These are phyloP conservation scores for Phytophthora meadii DNA, from an alignment of 352 stramenopile species.

Conservation along the genomic window DNA sequence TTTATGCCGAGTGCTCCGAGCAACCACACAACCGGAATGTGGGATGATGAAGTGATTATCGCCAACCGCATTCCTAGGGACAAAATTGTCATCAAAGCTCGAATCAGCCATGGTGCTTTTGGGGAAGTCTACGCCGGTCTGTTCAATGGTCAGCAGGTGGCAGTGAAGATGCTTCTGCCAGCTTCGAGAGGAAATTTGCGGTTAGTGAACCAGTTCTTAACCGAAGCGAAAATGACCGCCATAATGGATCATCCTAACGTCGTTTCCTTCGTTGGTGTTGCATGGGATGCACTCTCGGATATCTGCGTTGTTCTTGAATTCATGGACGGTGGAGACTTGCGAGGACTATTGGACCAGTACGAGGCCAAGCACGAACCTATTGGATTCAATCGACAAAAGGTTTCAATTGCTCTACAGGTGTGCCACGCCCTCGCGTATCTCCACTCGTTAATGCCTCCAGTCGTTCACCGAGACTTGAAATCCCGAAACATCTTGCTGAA, in stretches of 20 bases:
- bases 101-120: constrained; percentile 48
- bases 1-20: not conserved
- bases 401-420: constrained; percentile 39
- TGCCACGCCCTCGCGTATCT: constrained; percentile 36
- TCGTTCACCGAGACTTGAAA: constrained; percentile 66
- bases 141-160: constrained; percentile 41
- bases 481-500: constrained; percentile 61
- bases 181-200: not conserved
- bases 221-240: constrained; percentile 47
- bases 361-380: constrained; percentile 6
- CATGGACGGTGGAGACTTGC: constrained; percentile 54
- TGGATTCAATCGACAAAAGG: constrained; percentile 25
- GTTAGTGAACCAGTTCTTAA: constrained; percentile 35
- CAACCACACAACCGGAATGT: constrained; percentile 11
- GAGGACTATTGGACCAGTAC: constrained; percentile 37
- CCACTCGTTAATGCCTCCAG: constrained; percentile 22
- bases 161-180: constrained; percentile 46
- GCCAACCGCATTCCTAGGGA: constrained; percentile 38
- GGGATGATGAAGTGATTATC: constrained; percentile 41
- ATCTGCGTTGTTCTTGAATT: constrained; percentile 54
- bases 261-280: constrained; percentile 49
- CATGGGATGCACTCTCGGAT: constrained; percentile 48
- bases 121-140: constrained; percentile 51
- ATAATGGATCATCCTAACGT: constrained; percentile 42
- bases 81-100: constrained; percentile 20